phyloP scores from a whole-genome alignment of 495 filamentous ascomycete species.

The Annulohypoxylon maeteangense region DNA sequence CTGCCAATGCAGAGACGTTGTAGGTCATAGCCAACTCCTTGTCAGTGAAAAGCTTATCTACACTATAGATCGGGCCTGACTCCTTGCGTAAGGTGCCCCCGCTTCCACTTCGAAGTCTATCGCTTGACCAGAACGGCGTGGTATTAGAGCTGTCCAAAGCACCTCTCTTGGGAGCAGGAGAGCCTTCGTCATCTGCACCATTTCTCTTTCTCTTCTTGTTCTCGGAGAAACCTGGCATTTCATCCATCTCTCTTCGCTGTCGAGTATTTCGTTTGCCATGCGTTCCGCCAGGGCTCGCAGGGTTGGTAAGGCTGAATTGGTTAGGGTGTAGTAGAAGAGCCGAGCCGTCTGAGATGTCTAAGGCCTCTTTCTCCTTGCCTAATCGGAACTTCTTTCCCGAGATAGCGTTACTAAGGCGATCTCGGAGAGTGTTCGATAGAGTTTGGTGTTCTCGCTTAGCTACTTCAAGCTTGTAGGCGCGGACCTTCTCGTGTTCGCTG shows the following conservation, averaged over 20 bases:
- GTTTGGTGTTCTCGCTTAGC: slow-evolving; percentile 84
- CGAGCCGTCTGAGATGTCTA: slow-evolving; percentile 89
- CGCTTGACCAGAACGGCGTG: slow-evolving; percentile 66
- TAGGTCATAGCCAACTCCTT: slow-evolving; percentile 85
- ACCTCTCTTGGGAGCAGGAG: slow-evolving; percentile 68
- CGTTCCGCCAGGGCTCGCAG: slow-evolving; percentile 79
- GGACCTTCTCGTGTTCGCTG: slow-evolving; percentile 61
- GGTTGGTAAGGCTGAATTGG: slow-evolving; percentile 87
- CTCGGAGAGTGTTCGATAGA: slow-evolving; percentile 80
- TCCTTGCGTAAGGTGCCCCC: slow-evolving; percentile 51
- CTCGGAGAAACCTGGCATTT: slow-evolving; percentile 71
- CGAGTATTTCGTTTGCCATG: slow-evolving; percentile 86
- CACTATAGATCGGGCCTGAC: slow-evolving; percentile 70
- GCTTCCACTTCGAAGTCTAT: slow-evolving; percentile 52
- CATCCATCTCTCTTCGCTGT: slow-evolving; percentile 81
- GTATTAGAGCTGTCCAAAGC: slow-evolving; percentile 57
- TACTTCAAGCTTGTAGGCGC: slow-evolving; percentile 73
- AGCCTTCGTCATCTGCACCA: slow-evolving; percentile 73
- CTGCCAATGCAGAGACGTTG: slow-evolving; percentile 74
- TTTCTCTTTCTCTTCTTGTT: slow-evolving; percentile 85
- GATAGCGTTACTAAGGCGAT: slow-evolving; percentile 83
- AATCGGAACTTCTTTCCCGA: slow-evolving; percentile 78
- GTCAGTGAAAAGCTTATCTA: slow-evolving; percentile 92
- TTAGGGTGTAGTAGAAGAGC: slow-evolving; percentile 90
- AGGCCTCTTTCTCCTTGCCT: slow-evolving; percentile 84